Conservation (phyloP, 139 green algal genomes). For the Tetraselmis striata region DNA sequence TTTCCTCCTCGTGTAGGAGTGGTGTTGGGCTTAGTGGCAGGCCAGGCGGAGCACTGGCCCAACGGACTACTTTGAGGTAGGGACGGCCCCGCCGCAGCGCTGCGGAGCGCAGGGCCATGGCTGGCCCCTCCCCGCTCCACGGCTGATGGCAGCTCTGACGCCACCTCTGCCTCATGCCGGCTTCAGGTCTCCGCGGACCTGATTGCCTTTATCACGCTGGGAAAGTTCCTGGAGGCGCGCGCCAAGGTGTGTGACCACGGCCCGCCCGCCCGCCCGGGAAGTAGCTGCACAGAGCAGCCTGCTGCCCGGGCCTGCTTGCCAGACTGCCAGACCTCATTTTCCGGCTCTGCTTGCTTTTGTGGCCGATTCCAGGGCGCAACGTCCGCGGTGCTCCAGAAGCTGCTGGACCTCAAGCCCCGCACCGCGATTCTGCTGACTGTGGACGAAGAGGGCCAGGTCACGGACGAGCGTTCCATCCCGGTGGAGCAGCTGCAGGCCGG, state of each 20-base stretch:
- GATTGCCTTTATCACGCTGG: conserved; percentile 52
- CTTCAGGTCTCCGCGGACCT: conserved; percentile 48
- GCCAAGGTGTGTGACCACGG: conserved; percentile 33
- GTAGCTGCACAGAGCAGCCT: too few relatives aligned
- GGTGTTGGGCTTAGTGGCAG: not conserved
- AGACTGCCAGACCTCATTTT: too few relatives aligned
- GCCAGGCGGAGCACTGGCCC: not conserved
- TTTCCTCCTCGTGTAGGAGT: too few relatives aligned
- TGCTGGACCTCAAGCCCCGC: conserved; percentile 8
- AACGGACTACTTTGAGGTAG: conserved; percentile 17
- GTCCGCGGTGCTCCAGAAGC: conserved; percentile 32
- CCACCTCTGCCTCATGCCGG: too few relatives aligned
- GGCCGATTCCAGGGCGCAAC: conserved; percentile 20
- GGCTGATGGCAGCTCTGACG: too few relatives aligned
- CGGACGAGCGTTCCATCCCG: not conserved
- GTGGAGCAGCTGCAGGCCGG: not conserved
- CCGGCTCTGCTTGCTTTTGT: too few relatives aligned
- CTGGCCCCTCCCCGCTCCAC: too few relatives aligned
- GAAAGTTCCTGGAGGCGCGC: conserved; percentile 43
- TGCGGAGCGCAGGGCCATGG: too few relatives aligned
- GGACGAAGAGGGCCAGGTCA: not conserved
- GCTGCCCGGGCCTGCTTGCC: too few relatives aligned
- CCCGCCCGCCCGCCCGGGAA: too few relatives aligned
- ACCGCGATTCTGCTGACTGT: conserved; percentile 2
- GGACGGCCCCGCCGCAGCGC: conserved; percentile 38